Evolutionary conservation across 805 yeast genomes (phyloP), one percentile per base, ranked within the genome.

Genomic region (Cyberlindnera japonica): DNA sequence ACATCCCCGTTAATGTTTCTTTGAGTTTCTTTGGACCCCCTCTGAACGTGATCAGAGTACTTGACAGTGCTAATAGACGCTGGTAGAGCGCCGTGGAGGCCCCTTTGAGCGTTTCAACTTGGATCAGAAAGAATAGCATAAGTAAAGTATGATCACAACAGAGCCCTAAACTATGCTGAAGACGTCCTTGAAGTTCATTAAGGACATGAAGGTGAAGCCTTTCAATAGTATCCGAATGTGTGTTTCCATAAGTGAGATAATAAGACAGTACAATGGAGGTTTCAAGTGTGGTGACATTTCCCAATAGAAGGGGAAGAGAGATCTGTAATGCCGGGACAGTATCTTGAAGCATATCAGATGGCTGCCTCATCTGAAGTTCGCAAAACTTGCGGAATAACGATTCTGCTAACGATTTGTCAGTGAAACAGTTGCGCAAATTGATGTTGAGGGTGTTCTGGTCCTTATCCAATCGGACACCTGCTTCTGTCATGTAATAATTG

Each of bases 141-240:
- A 42, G 17, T 13, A 42, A n/a, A 11, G 45, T 34, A 23, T 42
- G 45, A n/a, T 42, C 45, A 20, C 45, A 42, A n/a, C 45, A 42
- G 2, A 42, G 29, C 4, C 39, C 14, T 2, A 35, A 24, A 3
- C 39, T 12, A n/a, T 30, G 31, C 3, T 28, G 19, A 2, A 42
- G 25, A n/a, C 45, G 30, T n/a, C 17, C 18, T 14, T 37, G 41
- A 6, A 42, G 17, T 26, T 42, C 45, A 5, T 21, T 10, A 13
- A 37, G 32, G 17, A 42, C 34, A 2, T 28, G 16, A 17, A 42
- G 16, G 18, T 42, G 41, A 4, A 42, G 35, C 6, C 18, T 12
- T 13, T 41, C 41, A 4, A 41, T 35, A 21, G 31, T 4, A 8
- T 14, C 7, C 14, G 29, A 19, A 11, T 29, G 24, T n/a, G 32